These are phyloP conservation scores for Ilex asprella DNA, from an alignment of 257 asterid species.

Conservation along the genomic window DNA sequence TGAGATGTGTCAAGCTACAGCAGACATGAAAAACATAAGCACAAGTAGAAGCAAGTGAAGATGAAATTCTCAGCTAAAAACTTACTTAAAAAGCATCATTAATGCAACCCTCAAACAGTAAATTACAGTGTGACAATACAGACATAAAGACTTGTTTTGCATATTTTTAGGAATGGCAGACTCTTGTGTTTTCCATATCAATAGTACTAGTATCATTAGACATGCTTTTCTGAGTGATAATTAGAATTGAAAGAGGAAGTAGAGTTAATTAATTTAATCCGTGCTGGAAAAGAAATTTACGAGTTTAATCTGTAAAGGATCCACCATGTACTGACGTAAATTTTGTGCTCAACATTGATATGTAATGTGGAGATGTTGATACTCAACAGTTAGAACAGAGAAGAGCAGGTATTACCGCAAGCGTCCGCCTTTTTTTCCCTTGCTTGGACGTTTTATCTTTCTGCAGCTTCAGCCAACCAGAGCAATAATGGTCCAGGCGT, in stretches of 20 bases:
- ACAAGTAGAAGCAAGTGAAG: background rate
- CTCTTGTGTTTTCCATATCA: background rate
- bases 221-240: background rate
- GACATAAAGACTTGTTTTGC: no score
- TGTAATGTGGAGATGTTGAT: background rate
- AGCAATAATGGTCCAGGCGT: constrained; percentile 78
- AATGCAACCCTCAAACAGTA: no score
- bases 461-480: constrained; percentile 60
- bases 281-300: background rate
- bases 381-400: background rate
- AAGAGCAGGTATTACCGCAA: constrained; percentile 45
- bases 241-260: no score
- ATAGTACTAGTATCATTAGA: no score
- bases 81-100: no score
- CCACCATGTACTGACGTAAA: background rate
- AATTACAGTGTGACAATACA: no score
- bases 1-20: constrained; percentile 80
- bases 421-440: constrained; percentile 89
- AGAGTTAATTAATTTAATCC: background rate
- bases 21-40: constrained; percentile 10
- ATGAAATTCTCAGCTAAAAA: no score
- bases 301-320: background rate
- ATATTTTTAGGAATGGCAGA: background rate
- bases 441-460: constrained; percentile 40
- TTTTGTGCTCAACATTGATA: background rate